phyloP scores from a whole-genome alignment of 164 flowering plant species.

The Vitis labrusca region DNA sequence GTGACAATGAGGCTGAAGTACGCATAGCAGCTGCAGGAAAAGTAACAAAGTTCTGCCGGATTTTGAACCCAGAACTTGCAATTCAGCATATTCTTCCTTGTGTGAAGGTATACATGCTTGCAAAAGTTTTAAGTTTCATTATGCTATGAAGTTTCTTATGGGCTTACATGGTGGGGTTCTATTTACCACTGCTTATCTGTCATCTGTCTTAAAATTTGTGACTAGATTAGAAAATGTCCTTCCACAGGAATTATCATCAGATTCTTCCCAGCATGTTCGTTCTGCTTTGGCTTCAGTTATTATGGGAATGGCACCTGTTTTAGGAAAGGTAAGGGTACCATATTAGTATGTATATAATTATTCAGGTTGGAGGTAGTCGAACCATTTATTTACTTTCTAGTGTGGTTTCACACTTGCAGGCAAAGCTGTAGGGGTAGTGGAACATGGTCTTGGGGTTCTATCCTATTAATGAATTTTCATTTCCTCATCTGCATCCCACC shows the following conservation, averaged over 20 bases:
- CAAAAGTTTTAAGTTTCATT: background rate
- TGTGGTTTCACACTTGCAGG: too few species aligned
- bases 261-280: slow-evolving; percentile 97
- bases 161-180: background rate
- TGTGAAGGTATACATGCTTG: slow-evolving; percentile 67
- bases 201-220: too few species aligned
- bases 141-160: background rate
- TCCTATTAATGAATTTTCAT: too few species aligned
- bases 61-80: slow-evolving; percentile 84
- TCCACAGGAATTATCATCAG: slow-evolving; percentile 82
- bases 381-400: too few species aligned
- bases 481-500: too few species aligned
- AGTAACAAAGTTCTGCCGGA: slow-evolving; percentile 89
- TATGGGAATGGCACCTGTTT: slow-evolving; percentile 98
- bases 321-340: slow-evolving; percentile 70
- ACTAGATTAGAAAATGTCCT: slow-evolving; percentile 2
- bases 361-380: too few species aligned
- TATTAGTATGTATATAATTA: background rate
- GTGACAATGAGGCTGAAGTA: slow-evolving; percentile 99
- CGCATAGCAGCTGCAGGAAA: slow-evolving; percentile 98
- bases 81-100: slow-evolving; percentile 97
- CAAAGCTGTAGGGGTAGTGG: too few species aligned
- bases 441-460: too few species aligned
- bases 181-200: too few species aligned
- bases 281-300: slow-evolving; percentile 98